Base-by-base conservation (phyloP, 179 eudicot species). In the Silene noctiflora region DNA sequence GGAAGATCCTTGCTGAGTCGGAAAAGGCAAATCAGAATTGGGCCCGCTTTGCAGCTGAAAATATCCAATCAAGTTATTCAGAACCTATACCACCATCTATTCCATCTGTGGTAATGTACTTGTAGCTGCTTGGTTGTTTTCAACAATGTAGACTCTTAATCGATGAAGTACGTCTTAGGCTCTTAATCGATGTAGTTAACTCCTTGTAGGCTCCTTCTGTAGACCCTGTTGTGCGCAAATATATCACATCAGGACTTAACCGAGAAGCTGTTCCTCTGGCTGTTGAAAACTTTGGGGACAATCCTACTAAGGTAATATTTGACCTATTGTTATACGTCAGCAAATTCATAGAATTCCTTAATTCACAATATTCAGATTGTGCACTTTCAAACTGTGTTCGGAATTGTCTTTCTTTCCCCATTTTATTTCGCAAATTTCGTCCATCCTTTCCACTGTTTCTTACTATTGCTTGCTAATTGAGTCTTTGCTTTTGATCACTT, bases 231-330 rank as follows among this genome's bases (percentile, higher is more conserved):
- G 88, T 89, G 76, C 85, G 86, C 88, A 95, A 89, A 77, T 93
- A 95, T 82, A 72, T 91, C 70, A 88, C 93, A 70, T 85, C 88
- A 20, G 99, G 99, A 72, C 93, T 93, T 48, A 93, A 85, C 81
- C 87, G 96, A 76, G 97, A 95, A 84, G 95, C 92, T 65, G 99
- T 91, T 83, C 86, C 92, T 51, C 74, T 89, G 56, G 99, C 99
- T 20, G 90, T 95, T 53, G 93, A 96, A 76, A 82, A 88, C 80
- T 93, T 80, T 71, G 99, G 97, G 70, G 99, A 95, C 78, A 90
- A 95, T 83, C 97, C 97, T 65, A 74, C 87, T 56, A 93, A 87
- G 95, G 97, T 89, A 85, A 3, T 19, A 11, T 51, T 60, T 3
- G 71, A 53, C n/a, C 62, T 21, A 20, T 39, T 68, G 6, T 20